These are phyloP conservation scores for Gentiana macrophylla DNA, from an alignment of 257 asterid species.

Conservation along the genomic window DNA sequence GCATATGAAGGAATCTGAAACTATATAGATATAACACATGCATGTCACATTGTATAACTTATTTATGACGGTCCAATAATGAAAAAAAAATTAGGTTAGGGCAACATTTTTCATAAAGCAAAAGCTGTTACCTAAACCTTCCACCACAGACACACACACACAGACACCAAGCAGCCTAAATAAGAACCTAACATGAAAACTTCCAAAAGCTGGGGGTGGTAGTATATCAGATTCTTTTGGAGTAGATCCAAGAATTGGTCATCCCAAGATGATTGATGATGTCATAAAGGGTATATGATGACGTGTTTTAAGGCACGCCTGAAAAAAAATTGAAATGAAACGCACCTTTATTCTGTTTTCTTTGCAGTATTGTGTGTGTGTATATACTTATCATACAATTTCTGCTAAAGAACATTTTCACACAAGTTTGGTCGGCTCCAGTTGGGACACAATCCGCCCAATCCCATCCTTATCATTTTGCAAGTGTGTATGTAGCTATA, in stretches of 20 bases:
- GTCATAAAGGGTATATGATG: conserved; percentile 19
- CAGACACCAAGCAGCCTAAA: no score
- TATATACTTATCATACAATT: conserved; percentile 1
- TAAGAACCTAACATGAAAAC: no score
- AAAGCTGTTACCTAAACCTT: no score
- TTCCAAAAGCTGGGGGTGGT: not conserved
- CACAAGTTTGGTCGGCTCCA: conserved; percentile 35
- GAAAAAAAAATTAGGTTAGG: no score
- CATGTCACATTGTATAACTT: no score
- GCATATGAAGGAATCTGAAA: no score
- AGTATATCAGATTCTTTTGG: conserved; percentile 4
- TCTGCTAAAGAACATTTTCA: conserved; percentile 7
- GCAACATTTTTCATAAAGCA: no score
- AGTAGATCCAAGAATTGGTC: conserved; percentile 3
- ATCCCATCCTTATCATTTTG: not conserved
- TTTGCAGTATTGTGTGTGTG: conserved; percentile 5
- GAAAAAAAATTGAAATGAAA: not conserved
- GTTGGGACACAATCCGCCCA: conserved; percentile 19
- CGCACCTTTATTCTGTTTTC: not conserved
- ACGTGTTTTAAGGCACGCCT: conserved; percentile 54
- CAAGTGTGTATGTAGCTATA: no score
- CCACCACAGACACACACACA: no score
- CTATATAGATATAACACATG: no score
- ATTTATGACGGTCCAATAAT: no score
- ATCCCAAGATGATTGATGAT: conserved; percentile 15